These are phyloP conservation scores for Claviceps fusiformis DNA, from an alignment of 2,329 filamentous ascomycete species.

Conservation along the genomic window DNA sequence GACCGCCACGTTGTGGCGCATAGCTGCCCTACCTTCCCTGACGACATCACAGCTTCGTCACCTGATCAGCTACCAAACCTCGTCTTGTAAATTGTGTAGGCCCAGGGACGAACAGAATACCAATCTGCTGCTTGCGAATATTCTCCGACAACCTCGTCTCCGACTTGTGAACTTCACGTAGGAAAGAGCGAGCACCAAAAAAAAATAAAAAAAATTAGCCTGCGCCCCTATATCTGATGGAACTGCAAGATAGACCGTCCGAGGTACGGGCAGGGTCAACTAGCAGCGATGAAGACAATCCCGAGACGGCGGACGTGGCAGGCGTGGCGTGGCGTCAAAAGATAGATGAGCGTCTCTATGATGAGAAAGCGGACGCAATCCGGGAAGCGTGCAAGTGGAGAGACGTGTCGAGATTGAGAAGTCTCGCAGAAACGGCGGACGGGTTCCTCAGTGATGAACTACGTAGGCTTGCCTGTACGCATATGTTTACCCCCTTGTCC, in stretches of 20 bases:
- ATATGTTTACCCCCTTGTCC: not conserved
- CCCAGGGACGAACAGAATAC: not conserved
- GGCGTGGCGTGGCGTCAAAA: conserved; percentile 3
- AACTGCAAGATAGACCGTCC: conserved; percentile 3
- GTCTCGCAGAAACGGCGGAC: conserved; percentile 48
- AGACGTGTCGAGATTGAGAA: conserved; percentile 42
- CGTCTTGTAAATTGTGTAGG: not conserved
- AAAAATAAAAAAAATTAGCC: not conserved
- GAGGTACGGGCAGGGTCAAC: conserved; percentile 5
- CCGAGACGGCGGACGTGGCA: conserved; percentile 6
- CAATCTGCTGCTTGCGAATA: not conserved
- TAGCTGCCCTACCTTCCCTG: not conserved
- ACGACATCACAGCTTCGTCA: not conserved
- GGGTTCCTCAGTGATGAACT: conserved; percentile 55
- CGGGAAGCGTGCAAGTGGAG: conserved; percentile 44
- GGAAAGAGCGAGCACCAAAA: not conserved
- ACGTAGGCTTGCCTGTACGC: conserved; percentile 61
- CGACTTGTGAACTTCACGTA: not conserved
- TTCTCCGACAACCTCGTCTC: not conserved
- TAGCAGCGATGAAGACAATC: not conserved
- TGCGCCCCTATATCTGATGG: conserved; percentile 6
- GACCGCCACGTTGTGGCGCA: conserved; percentile 1
- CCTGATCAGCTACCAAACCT: not conserved
- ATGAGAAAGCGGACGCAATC: conserved; percentile 10
- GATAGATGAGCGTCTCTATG: not conserved